A percentile compares a stretch with the other conserved stretches of the same genome.
phyloP scores from a whole-genome alignment of 805 yeast genomes.

The Candida xiaguanensis region DNA sequence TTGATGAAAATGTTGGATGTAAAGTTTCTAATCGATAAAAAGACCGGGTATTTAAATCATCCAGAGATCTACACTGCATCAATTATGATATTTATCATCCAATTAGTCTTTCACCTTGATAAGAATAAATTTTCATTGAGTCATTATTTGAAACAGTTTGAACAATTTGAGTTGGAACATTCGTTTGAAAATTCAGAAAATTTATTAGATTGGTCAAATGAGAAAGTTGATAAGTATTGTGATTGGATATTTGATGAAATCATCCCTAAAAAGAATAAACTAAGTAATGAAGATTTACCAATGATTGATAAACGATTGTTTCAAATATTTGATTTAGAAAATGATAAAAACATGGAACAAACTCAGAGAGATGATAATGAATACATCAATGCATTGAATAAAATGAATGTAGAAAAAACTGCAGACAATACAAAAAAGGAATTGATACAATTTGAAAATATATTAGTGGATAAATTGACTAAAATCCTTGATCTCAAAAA shows the following conservation, averaged over 20 bases:
- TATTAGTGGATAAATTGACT: constrained; percentile 3
- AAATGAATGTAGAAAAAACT: neutral
- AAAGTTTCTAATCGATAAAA: constrained; percentile 9
- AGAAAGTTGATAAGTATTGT: constrained; percentile 44
- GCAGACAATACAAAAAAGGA: constrained; percentile 1
- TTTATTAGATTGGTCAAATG: constrained; percentile 46
- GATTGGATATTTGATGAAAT: constrained; percentile 45
- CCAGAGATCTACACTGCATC: constrained; percentile 39
- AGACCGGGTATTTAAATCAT: neutral
- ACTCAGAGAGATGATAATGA: constrained; percentile 5
- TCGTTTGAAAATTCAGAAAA: constrained; percentile 11
- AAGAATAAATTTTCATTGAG: constrained; percentile 10
- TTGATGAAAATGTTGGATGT: constrained; percentile 12
- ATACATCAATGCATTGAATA: neutral
- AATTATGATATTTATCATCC: constrained; percentile 27
- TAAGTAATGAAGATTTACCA: constrained; percentile 16
- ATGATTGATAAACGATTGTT: constrained; percentile 28
- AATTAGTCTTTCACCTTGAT: constrained; percentile 22
- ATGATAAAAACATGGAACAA: constrained; percentile 5
- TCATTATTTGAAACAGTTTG: constrained; percentile 18
- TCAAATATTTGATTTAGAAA: constrained; percentile 27
- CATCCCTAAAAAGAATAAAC: constrained; percentile 17
- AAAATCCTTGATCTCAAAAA: neutral
- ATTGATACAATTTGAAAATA: neutral
- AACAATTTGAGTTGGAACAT: constrained; percentile 16